phyloP scores from a whole-genome alignment of 805 yeast species.

The fission yeast (Schizosaccharomyces pombe) region DNA sequence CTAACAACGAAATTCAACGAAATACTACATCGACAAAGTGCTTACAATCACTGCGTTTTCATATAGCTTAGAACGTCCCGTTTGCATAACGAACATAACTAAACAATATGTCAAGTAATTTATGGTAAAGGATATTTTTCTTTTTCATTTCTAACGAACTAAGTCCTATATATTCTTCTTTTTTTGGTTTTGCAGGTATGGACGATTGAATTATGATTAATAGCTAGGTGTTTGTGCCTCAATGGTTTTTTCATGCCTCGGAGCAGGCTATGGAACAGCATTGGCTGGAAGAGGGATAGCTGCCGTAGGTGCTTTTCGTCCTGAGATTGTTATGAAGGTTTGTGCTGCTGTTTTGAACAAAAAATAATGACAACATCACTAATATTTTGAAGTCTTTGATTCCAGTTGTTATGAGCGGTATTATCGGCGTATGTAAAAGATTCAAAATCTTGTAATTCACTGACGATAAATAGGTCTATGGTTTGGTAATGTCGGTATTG shows the following conservation, averaged over 20 bases:
- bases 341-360: not conserved
- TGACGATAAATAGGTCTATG: conserved; percentile 27
- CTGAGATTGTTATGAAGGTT: conserved; percentile 53
- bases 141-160: conserved; percentile 22
- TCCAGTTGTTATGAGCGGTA: conserved; percentile 99
- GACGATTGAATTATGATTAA: not conserved
- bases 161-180: conserved; percentile 85
- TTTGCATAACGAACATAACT: not conserved
- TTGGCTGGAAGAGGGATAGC: conserved; percentile 98
- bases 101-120: not conserved
- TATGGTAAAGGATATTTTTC: not conserved
- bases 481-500: conserved; percentile 84
- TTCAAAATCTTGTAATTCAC: no score
- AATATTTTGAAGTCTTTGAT: conserved; percentile 26
- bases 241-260: conserved; percentile 25
- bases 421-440: conserved; percentile 63
- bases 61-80: no score
- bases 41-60: no score
- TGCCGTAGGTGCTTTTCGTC: conserved; percentile 93
- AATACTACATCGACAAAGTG: no score
- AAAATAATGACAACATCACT: not conserved
- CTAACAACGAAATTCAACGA: no score
- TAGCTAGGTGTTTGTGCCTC: not conserved
- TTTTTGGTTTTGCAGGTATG: conserved; percentile 80
- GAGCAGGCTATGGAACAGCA: conserved; percentile 98